Percentiles rank a stretch among this genome's conserved stretches.
phyloP scores from a whole-genome alignment of 1,284 basidiomycete species.

The Hemileia vastatrix region DNA sequence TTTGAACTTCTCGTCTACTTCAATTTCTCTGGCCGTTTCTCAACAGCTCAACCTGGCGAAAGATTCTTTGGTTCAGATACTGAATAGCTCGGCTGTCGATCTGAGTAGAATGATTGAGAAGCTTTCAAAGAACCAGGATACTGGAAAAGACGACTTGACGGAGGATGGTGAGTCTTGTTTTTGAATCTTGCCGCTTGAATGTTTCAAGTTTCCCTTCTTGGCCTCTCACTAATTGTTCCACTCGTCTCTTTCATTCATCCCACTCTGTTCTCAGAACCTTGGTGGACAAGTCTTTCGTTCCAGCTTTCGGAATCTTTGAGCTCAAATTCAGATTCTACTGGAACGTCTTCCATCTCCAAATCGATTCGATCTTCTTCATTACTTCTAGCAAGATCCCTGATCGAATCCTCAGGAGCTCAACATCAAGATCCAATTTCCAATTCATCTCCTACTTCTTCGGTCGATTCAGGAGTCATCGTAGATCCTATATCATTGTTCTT shows the following conservation, averaged over 20 bases:
- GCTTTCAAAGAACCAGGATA: too few species aligned
- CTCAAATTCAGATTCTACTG: background rate
- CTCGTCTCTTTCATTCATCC: background rate
- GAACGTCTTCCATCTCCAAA: background rate
- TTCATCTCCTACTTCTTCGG: background rate
- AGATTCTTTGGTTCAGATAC: too few species aligned
- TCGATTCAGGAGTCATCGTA: background rate
- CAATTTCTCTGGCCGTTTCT: too few species aligned
- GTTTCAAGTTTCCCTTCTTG: background rate
- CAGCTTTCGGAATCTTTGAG: background rate
- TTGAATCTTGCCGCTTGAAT: too few species aligned
- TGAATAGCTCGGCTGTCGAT: too few species aligned
- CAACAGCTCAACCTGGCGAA: too few species aligned
- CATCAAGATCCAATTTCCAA: background rate
- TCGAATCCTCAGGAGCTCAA: background rate
- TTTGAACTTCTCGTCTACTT: too few species aligned
- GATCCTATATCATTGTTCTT: background rate
- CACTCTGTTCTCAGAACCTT: background rate
- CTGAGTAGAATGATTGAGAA: too few species aligned
- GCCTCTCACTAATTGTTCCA: background rate
- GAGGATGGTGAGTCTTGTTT: too few species aligned
- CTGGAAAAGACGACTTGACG: too few species aligned
- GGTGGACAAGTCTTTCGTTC: background rate
- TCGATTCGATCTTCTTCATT: background rate
- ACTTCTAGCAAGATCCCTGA: background rate